Conservation (phyloP, 225 moss, liverwort and hornwort species). For the Rhytidiadelphus loreus region DNA sequence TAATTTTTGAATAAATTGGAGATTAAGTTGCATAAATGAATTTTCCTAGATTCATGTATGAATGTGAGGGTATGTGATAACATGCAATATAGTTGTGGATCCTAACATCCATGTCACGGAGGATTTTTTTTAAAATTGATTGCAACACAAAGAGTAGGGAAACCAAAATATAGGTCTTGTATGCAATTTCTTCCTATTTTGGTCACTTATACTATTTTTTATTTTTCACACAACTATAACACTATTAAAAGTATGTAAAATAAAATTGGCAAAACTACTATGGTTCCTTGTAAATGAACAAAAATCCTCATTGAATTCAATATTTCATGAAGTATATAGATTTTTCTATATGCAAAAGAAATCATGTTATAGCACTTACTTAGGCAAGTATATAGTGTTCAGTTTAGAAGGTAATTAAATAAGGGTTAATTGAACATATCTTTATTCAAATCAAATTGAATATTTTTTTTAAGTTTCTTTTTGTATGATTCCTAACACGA, state of each 20-base stretch:
- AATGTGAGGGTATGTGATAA: background rate
- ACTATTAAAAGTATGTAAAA: background rate
- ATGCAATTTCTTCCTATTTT: background rate
- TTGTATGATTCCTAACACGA: background rate
- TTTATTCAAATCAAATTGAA: background rate
- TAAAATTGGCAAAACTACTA: background rate
- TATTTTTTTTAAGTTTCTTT: background rate
- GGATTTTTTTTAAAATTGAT: background rate
- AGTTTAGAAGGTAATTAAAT: background rate
- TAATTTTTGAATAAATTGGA: background rate
- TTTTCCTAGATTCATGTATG: background rate
- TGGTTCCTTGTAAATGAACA: background rate
- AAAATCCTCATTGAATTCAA: background rate
- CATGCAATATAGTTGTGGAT: accelerated
- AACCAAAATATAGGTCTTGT: background rate
- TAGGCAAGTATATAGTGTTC: background rate
- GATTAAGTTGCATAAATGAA: background rate
- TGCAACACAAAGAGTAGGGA: background rate
- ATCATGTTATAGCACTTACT: background rate
- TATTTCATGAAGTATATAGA: too few species aligned
- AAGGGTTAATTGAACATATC: background rate
- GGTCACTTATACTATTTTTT: background rate
- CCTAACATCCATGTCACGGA: background rate
- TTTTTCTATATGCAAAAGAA: background rate
- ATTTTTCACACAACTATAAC: background rate